These are phyloP conservation scores for Byssoonygena ceratinophila DNA, from an alignment of 2,329 filamentous ascomycete species.

Conservation along the genomic window DNA sequence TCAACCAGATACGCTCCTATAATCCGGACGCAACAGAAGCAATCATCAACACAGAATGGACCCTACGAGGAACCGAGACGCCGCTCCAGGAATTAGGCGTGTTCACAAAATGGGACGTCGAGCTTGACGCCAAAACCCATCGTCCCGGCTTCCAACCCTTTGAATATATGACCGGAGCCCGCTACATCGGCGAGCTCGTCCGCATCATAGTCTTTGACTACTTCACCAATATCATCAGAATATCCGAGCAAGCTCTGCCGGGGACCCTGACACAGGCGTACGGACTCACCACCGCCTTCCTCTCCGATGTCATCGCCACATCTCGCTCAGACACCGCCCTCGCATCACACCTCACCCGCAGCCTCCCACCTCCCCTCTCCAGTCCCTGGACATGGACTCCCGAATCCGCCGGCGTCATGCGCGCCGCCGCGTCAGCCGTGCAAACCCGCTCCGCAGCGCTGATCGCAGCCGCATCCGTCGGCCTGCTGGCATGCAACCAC, in stretches of 20 bases:
- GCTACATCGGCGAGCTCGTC: slow-evolving; percentile 67
- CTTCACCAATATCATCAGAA: slow-evolving; percentile 38
- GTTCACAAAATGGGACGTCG: slow-evolving; percentile 57
- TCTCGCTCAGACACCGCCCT: slow-evolving; percentile 40
- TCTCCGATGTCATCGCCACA: slow-evolving; percentile 57
- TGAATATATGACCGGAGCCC: slow-evolving; percentile 75
- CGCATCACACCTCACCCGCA: slow-evolving; percentile 40
- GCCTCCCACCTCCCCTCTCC: slow-evolving; percentile 41
- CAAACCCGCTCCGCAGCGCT: slow-evolving; percentile 63
- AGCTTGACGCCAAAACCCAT: slow-evolving; percentile 53
- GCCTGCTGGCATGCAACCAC: slow-evolving; percentile 56
- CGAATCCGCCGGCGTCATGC: slow-evolving; percentile 50
- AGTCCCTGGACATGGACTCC: slow-evolving; percentile 52
- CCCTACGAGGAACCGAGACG: slow-evolving; percentile 57
- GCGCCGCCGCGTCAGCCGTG: slow-evolving; percentile 58
- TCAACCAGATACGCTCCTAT: slow-evolving; percentile 38
- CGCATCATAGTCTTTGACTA: slow-evolving; percentile 60
- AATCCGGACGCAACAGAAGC: slow-evolving; percentile 46
- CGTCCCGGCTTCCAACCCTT: slow-evolving; percentile 65
- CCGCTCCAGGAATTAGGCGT: slow-evolving; percentile 52
- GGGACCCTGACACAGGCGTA: slow-evolving; percentile 47
- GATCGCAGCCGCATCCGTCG: slow-evolving; percentile 61
- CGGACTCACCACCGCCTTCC: slow-evolving; percentile 58
- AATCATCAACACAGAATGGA: slow-evolving; percentile 71
- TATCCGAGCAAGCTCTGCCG: slow-evolving; percentile 41